Base-by-base conservation (phyloP, 2,329 filamentous ascomycete genomes). In the Neodidymelliopsis sp. region DNA sequence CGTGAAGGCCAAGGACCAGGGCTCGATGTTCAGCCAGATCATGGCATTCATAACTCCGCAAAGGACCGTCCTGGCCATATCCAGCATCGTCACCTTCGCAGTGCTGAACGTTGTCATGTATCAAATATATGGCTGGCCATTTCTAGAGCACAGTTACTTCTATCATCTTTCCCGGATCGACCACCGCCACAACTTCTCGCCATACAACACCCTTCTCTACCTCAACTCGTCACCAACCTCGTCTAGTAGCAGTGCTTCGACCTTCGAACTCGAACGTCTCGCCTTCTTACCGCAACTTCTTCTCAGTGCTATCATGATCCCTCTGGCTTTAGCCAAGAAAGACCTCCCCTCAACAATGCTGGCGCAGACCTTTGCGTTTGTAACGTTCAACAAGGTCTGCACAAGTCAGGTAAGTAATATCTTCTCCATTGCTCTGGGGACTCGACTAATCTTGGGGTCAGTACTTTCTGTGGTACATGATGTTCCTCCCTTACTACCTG, bases 401-500 rank as follows among this genome's bases (percentile, higher is more conserved):
- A 99, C 94, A 3, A 96, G 91, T 66, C 93, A 97, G 82, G 91
- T 94, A 82, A 56, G 81, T 68, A n/a, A n/a, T n/a, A n/a, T n/a
- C n/a, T n/a, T n/a, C n/a, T n/a, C n/a, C n/a, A n/a, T n/a, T n/a
- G n/a, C n/a, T n/a, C n/a, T n/a, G n/a, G n/a, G n/a, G n/a, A n/a
- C n/a, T n/a, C n/a, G n/a, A n/a, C n/a, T n/a, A n/a, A n/a, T n/a
- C n/a, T n/a, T n/a, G n/a, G n/a, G n/a, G n/a, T 4, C 38, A 96
- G 91, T 99, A 99, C 72, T 99, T 99, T 73, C 83, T 99, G 38
- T 99, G 94, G 94, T 97, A 99, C 74, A 86, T 97, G 74, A 84
- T 97, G 57, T 90, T 99, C 62, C 79, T 97, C 2, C 94, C 94
- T 0, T 86, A 97, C 38, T 96, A 97, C 70, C 85, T 99, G 0